A percentile compares a stretch with the other conserved stretches of the same genome.
Evolutionary conservation across 306 rosid species (phyloP).

Genomic region (Comarum palustre): DNA sequence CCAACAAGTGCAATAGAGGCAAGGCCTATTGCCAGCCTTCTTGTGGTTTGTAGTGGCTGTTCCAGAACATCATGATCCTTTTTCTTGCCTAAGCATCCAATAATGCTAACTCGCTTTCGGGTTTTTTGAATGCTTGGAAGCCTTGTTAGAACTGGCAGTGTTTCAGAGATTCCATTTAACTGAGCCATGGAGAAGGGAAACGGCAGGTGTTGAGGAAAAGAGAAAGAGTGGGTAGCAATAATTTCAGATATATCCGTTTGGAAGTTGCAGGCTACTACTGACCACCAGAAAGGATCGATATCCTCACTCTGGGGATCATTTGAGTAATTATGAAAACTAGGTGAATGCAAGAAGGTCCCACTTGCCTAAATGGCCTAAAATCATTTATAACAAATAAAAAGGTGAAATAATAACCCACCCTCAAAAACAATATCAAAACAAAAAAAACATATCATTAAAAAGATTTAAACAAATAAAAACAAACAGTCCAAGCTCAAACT

Average conservation of each 20-base stretch:
- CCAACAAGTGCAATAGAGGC: constrained; percentile 54
- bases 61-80: constrained; percentile 37
- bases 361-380: background rate
- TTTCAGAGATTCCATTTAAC: constrained; percentile 56
- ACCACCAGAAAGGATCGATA: constrained; percentile 51
- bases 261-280: constrained; percentile 30
- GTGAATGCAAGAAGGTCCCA: background rate
- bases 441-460: too few species aligned
- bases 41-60: constrained; percentile 44
- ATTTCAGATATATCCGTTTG: constrained; percentile 40
- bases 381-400: too few species aligned
- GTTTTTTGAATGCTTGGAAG: constrained; percentile 30
- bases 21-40: constrained; percentile 67
- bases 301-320: constrained; percentile 34
- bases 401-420: too few species aligned
- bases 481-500: too few species aligned
- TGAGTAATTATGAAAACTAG: constrained; percentile 32
- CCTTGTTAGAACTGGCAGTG: constrained; percentile 40
- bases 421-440: too few species aligned
- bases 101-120: constrained; percentile 35
- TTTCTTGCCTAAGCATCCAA: constrained; percentile 41
- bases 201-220: background rate
- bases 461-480: too few species aligned
- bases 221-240: constrained; percentile 7
- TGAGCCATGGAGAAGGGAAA: constrained; percentile 45